Base-by-base conservation (phyloP, 805 yeast genomes). In the Wickerhamiella kurtzmanii region DNA sequence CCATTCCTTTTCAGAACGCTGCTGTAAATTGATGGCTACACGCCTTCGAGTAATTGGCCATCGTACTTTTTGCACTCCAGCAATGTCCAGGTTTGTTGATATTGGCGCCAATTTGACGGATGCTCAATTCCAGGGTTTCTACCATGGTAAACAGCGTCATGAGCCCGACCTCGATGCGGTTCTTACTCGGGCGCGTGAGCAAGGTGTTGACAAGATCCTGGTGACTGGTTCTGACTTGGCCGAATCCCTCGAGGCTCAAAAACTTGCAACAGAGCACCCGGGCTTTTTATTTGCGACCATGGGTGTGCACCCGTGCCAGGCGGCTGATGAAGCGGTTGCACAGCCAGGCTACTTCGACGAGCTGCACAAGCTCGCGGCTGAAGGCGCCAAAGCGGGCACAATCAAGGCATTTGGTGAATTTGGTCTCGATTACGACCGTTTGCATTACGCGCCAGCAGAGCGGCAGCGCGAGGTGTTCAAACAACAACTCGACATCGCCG, bases 251-350 rank as follows among this genome's bases (percentile, higher is more conserved):
- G 66, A 69, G n/a, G 82, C 87, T 5, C 61, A 83, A 16, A 72
- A 70, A 15, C 58, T 88, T 25, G 78, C 82, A 37, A 51, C 59
- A 2, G 50, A 61, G 44, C 62, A 65, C 47, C 65, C 66, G 3
- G 44, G 46, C 13, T 57, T 52, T 22, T 44, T 60, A 9, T 53
- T 40, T 35, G 43, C 79, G 25, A 92, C 98, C 0, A 88, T 79
- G 1, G 98, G 99, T 11, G 94, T 89, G 1, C 99, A 92, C 66
- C 99, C 99, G 0, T 89, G 98, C 63, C 70, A 81, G 16, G 94
- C 87, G 0, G 56, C 54, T 2, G 56, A 57, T 11, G 21, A 13
- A 3, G 48, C 42, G 4, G 70, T 64, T 3, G 56, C 57, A 1
- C 44, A 39, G 22, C 69, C 64, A 2, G 56, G 56, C 2, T 79